Evolutionary conservation across 768 basidiomycete genomes (phyloP).

Genomic region (Tulasnella sp.): DNA sequence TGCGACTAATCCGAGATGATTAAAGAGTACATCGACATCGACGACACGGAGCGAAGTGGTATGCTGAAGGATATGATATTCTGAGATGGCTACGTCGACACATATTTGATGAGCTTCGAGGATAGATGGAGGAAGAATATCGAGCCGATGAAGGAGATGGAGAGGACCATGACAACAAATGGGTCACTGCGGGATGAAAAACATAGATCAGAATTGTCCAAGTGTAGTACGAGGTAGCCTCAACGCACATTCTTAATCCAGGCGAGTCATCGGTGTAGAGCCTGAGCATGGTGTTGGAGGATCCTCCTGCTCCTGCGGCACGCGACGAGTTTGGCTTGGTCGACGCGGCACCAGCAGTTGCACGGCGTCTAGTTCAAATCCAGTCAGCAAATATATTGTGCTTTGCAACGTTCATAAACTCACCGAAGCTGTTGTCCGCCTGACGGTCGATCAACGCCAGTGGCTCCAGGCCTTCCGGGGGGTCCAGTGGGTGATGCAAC

Average conservation of each 20-base stretch:
- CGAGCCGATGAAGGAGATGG: constrained; percentile 91
- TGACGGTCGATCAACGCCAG: constrained; percentile 49
- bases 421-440: constrained; percentile 69
- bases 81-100: constrained; percentile 85
- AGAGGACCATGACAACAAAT: constrained; percentile 91
- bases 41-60: too few relatives aligned
- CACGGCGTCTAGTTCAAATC: constrained; percentile 47
- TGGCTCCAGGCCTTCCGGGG: constrained; percentile 31
- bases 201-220: not conserved
- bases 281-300: constrained; percentile 96
- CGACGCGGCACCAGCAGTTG: constrained; percentile 45
- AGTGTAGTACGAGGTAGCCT: not conserved
- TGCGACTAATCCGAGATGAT: too few relatives aligned
- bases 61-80: too few relatives aligned
- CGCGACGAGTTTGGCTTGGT: constrained; percentile 76
- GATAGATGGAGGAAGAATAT: constrained; percentile 99
- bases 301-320: constrained; percentile 90
- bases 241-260: constrained; percentile 87
- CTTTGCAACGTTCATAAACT: constrained; percentile 22
- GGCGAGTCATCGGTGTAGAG: constrained; percentile 98
- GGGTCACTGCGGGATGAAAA: constrained; percentile 54
- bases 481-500: constrained; percentile 29
- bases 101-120: constrained; percentile 83
- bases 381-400: not conserved
- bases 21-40: too few relatives aligned